Evolutionary conservation across 2,329 filamentous ascomycete genomes (phyloP), one percentile per base, ranked within the genome.

Genomic region (Parascedosporium putredinis): DNA sequence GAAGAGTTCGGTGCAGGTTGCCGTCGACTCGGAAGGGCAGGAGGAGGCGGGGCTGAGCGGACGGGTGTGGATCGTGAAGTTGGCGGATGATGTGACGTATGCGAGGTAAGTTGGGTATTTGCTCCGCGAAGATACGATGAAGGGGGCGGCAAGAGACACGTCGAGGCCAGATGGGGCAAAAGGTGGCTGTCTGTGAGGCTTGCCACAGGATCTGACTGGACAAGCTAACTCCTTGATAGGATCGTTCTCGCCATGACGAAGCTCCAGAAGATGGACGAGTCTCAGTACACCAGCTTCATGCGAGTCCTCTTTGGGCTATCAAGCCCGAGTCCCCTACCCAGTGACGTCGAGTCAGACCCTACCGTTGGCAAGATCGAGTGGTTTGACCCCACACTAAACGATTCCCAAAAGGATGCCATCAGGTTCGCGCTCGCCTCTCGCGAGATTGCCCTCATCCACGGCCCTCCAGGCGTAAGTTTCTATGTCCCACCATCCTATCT

Each of bases 391-490:
- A 73, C 69, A 14, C 67, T 86, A 20, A 84, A 86, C 58, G 75
- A 80, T 10, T 81, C 77, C 10, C 82, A 86, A 59, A 83, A 81
- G 56, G 78, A 83, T 51, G 81, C 81, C 14, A 80, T 86, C 51
- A 67, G 79, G n/a, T 98, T 97, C 61, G 89, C 91, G 0, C 69
- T 98, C 49, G 84, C 83, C 5, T 85, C 86, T 1, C 75, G 75
- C 49, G 89, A 96, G 59, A 77, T 97, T 24, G 87, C 88, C 2
- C 72, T 96, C 52, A 95, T 98, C 49, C 93, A 98, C 62, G 93
- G 93, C 0, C 93, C 93, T 1, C 93, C 93, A 1, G 93, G 93
- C 1, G 79, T 79, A 64, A 61, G 73, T 66, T 23, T 5, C 48
- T 33, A 14, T 29, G 34, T 18, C 40, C 18, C 50, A 27, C 12